Evolutionary conservation across 2,329 filamentous ascomycete species (phyloP), one percentile per base, ranked within the genome.

Genomic region (Paracorniculantispora psalliotae): DNA sequence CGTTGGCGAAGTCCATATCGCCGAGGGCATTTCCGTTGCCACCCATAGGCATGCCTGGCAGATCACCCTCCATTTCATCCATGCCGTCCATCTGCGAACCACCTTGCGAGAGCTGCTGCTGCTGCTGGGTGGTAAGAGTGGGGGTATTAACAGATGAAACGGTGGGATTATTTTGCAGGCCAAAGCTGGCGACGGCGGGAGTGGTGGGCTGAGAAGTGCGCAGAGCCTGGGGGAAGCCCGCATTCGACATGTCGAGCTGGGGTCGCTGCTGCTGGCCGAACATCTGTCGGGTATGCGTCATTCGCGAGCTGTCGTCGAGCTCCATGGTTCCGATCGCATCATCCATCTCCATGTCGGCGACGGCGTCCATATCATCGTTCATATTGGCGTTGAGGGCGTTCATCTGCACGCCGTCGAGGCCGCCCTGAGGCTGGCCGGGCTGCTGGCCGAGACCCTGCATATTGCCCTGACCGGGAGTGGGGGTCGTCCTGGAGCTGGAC

Each of bases 61-160:
- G 81, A 62, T 89, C 87, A 64, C 90, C 87, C 53, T 96, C 90
- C 63, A 92, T 81, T 66, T 92, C 87, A 25, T 77, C 73, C 80
- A 86, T 72, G 88, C 55, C 64, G 23, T 53, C 56, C 51, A 56
- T 59, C 25, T 50, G 63, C 83, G 58, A 85, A 80, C 59, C 76
- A 70, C 55, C 85, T 65, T 80, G 79, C 61, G 79, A 82, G 44
- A 84, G 81, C 37, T 89, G 84, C 66, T 91, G 88, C 58, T 83
- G 81, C 35, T 90, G 87, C 64, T 92, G 88, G 1, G 91, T 91
- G 61, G 89, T 89, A 60, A 97, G 81, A 0, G 92, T 96, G 0
- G 93, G 93, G 0, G 93, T 97, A 72, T 97, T 97, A 58, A 97
- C 93, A 3, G 92, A 97, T 3, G 94, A 99, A 19, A 97, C 93